Evolutionary conservation across 257 asterid genomes (phyloP).

Genomic region (Nicotiana benthamiana): DNA sequence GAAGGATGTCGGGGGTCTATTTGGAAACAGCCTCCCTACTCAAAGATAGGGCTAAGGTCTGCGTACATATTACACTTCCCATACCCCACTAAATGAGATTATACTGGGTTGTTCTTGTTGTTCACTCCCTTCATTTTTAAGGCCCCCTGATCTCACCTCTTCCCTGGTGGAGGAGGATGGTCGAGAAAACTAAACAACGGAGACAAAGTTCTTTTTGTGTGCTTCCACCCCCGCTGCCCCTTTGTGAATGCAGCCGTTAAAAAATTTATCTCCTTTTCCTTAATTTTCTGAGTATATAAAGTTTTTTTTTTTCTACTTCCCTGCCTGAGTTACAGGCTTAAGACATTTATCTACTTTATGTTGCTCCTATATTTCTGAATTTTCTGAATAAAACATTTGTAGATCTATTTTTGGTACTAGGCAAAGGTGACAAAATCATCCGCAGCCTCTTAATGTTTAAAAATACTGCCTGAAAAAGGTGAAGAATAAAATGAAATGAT

Average conservation of each 20-base stretch:
- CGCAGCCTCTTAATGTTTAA: background rate
- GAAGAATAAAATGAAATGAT: background rate
- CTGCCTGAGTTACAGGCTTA: background rate
- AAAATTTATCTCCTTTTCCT: background rate
- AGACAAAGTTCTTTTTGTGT: background rate
- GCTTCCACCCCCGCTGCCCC: background rate
- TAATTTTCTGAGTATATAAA: background rate
- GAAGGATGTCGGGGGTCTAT: too few species aligned
- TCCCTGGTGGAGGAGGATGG: background rate
- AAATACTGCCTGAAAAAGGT: background rate
- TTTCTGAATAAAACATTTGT: background rate
- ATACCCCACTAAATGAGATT: too few species aligned
- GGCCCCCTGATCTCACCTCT: background rate
- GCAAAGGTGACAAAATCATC: background rate
- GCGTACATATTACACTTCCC: too few species aligned
- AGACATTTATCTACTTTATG: background rate
- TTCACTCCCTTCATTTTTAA: background rate
- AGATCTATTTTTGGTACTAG: background rate
- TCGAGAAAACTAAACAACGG: background rate
- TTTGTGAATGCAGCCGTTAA: background rate
- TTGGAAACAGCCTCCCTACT: too few species aligned
- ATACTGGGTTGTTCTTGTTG: too few species aligned
- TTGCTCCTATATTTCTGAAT: background rate
- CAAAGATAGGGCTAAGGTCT: too few species aligned
- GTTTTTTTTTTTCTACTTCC: background rate